Base-by-base conservation (phyloP, 495 filamentous ascomycete species). In the Aspergillus nanangensis region DNA sequence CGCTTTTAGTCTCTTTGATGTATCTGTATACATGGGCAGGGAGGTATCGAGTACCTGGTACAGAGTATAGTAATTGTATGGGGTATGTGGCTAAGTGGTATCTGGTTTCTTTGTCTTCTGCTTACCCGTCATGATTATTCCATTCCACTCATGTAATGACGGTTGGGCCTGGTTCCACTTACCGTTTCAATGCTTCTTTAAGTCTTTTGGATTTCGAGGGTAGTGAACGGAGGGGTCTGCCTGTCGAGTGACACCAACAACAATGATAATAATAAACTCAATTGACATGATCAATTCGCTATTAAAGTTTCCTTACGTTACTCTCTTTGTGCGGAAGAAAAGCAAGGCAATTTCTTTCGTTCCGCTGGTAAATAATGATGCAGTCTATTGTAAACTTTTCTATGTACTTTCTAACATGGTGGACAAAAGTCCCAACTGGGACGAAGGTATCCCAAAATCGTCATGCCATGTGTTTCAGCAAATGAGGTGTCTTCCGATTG, bases 401-500 rank as follows among this genome's bases (percentile, higher is more conserved):
- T n/a, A n/a, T n/a, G n/a, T n/a, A n/a, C n/a, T n/a, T n/a, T n/a
- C n/a, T n/a, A n/a, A n/a, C n/a, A n/a, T n/a, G n/a, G n/a, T n/a
- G n/a, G n/a, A n/a, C n/a, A n/a, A n/a, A n/a, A n/a, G n/a, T n/a
- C n/a, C n/a, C n/a, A n/a, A n/a, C n/a, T n/a, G n/a, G n/a, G n/a
- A n/a, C n/a, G n/a, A n/a, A n/a, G n/a, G n/a, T n/a, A 50, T 29
- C 25, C 20, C 5, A 35, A 29, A 17, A n/a, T 20, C 11, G 17
- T 18, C n/a, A 10, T 17, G 10, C 13, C 11, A 5, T 5, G 33
- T 15, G 14, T 38, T 11, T 11, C 15, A 23, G 32, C 42, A 36
- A 51, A 51, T 45, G 33, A 33, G 41, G 38, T 39, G 15, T 18
- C 38, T 14, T 19, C 13, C n/a, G n/a, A n/a, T n/a, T n/a, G n/a